Conservation (phyloP, 2,329 filamentous ascomycete genomes). For the Catunica adiposa region DNA sequence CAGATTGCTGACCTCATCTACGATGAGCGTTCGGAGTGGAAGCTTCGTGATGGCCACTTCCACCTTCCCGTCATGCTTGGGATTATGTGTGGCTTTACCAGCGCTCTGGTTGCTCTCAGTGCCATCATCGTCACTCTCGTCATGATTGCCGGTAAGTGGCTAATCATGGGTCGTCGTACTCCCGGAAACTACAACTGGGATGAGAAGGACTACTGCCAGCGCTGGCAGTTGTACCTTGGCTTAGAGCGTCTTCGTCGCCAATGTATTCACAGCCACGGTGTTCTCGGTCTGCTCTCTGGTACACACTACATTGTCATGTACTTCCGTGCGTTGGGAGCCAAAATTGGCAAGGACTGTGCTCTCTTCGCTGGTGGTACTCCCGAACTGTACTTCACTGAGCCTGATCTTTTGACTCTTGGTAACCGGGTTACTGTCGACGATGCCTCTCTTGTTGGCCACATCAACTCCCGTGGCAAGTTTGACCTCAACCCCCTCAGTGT, state of each 20-base stretch:
- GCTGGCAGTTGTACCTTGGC: constrained; percentile 38
- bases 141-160: constrained; percentile 34
- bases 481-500: constrained; percentile 35
- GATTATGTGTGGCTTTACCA: constrained; percentile 25
- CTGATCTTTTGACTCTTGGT: constrained; percentile 36
- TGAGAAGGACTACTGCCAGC: constrained; percentile 37
- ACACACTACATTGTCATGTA: constrained; percentile 36
- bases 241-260: constrained; percentile 33
- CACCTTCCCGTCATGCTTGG: constrained; percentile 25
- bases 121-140: constrained; percentile 27
- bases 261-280: constrained; percentile 33
- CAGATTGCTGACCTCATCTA: constrained; percentile 27
- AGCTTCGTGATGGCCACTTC: constrained; percentile 16
- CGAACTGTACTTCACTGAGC: constrained; percentile 39
- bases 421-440: constrained; percentile 38
- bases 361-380: constrained; percentile 37
- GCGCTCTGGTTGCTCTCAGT: constrained; percentile 27
- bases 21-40: constrained; percentile 16
- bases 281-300: constrained; percentile 36
- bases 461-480: constrained; percentile 41
- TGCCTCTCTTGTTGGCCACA: constrained; percentile 37
- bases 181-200: constrained; percentile 43
- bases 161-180: constrained; percentile 31
- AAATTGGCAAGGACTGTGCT: constrained; percentile 37
- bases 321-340: constrained; percentile 36